A percentile compares a stretch with the other conserved stretches of the same genome.
Conservation (phyloP, 768 basidiomycete genomes). For the Daedalea quercina region DNA sequence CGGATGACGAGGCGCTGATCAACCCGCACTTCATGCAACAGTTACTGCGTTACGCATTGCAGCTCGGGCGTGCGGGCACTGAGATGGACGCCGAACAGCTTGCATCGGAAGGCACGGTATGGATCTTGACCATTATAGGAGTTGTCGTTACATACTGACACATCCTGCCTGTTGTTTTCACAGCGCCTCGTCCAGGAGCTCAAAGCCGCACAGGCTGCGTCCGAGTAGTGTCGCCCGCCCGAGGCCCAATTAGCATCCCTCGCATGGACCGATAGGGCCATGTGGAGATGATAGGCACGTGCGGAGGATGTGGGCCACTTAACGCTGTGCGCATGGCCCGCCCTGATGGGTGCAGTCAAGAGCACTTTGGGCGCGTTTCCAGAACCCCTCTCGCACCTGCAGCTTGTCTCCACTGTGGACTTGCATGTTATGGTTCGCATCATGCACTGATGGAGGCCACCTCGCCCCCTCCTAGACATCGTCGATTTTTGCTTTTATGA, state of each 20-base stretch:
- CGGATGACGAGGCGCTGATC: conserved; percentile 60
- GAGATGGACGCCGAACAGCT: conserved; percentile 42
- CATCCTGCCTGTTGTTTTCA: conserved; percentile 3
- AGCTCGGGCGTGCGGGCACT: conserved; percentile 36
- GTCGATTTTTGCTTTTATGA: conserved; percentile 6
- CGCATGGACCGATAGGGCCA: too few relatives aligned
- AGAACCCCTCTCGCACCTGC: too few relatives aligned
- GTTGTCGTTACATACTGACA: neutral
- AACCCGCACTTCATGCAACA: conserved; percentile 78
- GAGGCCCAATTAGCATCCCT: too few relatives aligned
- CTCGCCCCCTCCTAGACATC: neutral
- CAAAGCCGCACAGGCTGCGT: neutral
- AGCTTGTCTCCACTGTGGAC: conserved; percentile 16
- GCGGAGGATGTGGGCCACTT: too few relatives aligned
- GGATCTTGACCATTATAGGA: too few relatives aligned
- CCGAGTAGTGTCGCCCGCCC: too few relatives aligned
- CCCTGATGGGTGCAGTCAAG: too few relatives aligned
- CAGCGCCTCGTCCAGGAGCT: conserved; percentile 3
- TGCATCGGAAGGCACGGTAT: conserved; percentile 50
- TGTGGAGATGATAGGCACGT: too few relatives aligned
- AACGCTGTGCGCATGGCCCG: too few relatives aligned
- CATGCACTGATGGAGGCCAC: neutral
- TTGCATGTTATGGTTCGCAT: neutral
- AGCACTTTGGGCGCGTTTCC: too few relatives aligned
- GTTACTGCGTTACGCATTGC: conserved; percentile 63